These are phyloP conservation scores for Fonsecaea pedrosoi DNA, from an alignment of 2,329 filamentous ascomycete genomes.

Conservation along the genomic window DNA sequence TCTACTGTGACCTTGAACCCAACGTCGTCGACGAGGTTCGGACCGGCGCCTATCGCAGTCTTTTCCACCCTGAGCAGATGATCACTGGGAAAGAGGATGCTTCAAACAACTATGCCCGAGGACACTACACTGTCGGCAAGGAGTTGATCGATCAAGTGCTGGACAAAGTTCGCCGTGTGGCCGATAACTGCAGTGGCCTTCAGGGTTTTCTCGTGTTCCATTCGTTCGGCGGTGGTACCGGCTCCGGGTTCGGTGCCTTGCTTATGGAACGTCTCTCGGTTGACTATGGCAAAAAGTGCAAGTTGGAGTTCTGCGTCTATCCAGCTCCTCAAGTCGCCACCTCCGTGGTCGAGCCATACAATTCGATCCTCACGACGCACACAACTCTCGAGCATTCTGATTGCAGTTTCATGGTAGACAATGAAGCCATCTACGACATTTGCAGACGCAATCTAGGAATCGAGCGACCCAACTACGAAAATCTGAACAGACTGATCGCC, in stretches of 20 bases:
- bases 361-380: slow-evolving; percentile 98
- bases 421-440: slow-evolving; percentile 99
- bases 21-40: slow-evolving; percentile 99
- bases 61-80: slow-evolving; percentile 99
- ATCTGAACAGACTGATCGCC: slow-evolving; percentile 97
- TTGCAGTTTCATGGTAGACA: slow-evolving; percentile 99
- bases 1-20: slow-evolving; percentile 99
- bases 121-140: slow-evolving; percentile 99
- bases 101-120: slow-evolving; percentile 99
- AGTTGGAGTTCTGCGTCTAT: slow-evolving; percentile 99
- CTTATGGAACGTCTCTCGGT: slow-evolving; percentile 97
- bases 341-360: slow-evolving; percentile 99
- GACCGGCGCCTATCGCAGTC: slow-evolving; percentile 91
- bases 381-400: slow-evolving; percentile 99
- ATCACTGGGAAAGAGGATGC: slow-evolving; percentile 99
- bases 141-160: slow-evolving; percentile 98
- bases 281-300: slow-evolving; percentile 99
- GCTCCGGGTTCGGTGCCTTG: slow-evolving; percentile 96
- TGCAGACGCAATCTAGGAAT: slow-evolving; percentile 97
- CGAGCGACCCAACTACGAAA: slow-evolving; percentile 97
- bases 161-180: slow-evolving; percentile 96
- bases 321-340: slow-evolving; percentile 96
- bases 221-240: slow-evolving; percentile 98
- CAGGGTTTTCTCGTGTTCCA: slow-evolving; percentile 99
- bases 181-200: slow-evolving; percentile 96